Percentiles rank a stretch among this genome's conserved stretches.
phyloP scores from a whole-genome alignment of 352 stramenopile species.

The Stramenopiles sp. region DNA sequence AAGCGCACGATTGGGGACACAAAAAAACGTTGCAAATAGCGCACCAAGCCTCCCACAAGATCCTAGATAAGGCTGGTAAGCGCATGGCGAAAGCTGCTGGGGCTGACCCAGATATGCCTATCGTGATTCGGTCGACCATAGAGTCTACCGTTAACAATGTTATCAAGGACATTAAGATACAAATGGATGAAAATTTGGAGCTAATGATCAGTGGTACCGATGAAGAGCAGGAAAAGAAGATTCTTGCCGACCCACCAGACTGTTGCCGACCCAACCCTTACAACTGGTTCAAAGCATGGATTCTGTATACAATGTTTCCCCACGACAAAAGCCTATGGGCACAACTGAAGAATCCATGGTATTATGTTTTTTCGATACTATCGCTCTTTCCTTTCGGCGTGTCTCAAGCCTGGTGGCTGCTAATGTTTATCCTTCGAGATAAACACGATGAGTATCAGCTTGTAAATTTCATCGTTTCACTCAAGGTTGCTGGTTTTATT shows the following conservation, averaged over 20 bases:
- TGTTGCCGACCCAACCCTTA: not conserved
- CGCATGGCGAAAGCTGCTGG: constrained; percentile 48
- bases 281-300: constrained; percentile 35
- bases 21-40: too few relatives aligned
- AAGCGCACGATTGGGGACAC: too few relatives aligned
- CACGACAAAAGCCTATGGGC: constrained; percentile 63
- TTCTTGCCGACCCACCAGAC: not conserved
- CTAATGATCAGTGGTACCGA: not conserved
- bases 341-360: constrained; percentile 53
- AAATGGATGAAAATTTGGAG: constrained; percentile 39
- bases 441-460: constrained; percentile 71
- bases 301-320: constrained; percentile 62
- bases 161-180: constrained; percentile 60
- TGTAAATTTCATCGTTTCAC: constrained; percentile 70
- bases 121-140: constrained; percentile 38
- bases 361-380: constrained; percentile 44
- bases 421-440: constrained; percentile 65
- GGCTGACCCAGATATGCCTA: constrained; percentile 51
- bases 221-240: not conserved
- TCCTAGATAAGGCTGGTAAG: constrained; percentile 43
- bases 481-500: constrained; percentile 68
- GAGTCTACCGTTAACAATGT: constrained; percentile 56
- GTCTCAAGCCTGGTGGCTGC: constrained; percentile 65
- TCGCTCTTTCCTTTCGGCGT: constrained; percentile 53
- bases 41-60: too few relatives aligned